Evolutionary conservation across 805 yeast species (phyloP), one percentile per base, ranked within the genome.

Genomic region (Candida mattraensis): DNA sequence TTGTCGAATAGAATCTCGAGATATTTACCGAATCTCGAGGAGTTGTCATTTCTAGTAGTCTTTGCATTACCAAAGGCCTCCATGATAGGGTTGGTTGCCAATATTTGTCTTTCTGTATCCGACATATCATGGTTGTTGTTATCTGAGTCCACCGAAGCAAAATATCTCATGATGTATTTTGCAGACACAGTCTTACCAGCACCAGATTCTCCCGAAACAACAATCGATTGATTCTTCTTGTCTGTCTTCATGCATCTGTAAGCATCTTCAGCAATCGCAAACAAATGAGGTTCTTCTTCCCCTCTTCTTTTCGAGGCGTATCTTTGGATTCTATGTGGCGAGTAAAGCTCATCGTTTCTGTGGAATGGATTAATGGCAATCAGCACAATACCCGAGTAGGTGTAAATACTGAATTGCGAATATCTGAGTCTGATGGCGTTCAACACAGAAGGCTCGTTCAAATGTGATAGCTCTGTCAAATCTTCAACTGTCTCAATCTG

Each of bases 1-100:
- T 73, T 63, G 63, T 87, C 84, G 61, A 91, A 91, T 48, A 88
- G 68, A 51, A 91, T 91, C 64, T 91, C 98, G 49, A 91, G 70
- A 60, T 91, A 91, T 63, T 91, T 91, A 56, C 99, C 99, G 57
- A 93, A 94, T 63, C 99, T 83, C 17, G 98, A 91, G 18, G 98
- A 93, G 64, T 91, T 91, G 66, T 91, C 97, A 60, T 91, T 91
- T 70, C 99, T 81, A 13, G 96, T 83, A 2, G 99, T 91, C 59
- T 91, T 91, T 6, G 99, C 98, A 62, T 94, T 93, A 70, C 99
- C 99, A 63, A 93, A 93, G 0, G 98, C 93, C 66, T 93, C 99
- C 83, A 93, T 84, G 51, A 93, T 83, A 3, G 98, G 98, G 58
- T 91, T 91, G 0, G 98, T 93, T 10, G 99, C 98, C 54, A 91